Percentiles rank a stretch among this genome's conserved stretches.
These are phyloP conservation scores for Pseudoturritis turrita DNA, from an alignment of 345 rosid species.

Conservation along the genomic window DNA sequence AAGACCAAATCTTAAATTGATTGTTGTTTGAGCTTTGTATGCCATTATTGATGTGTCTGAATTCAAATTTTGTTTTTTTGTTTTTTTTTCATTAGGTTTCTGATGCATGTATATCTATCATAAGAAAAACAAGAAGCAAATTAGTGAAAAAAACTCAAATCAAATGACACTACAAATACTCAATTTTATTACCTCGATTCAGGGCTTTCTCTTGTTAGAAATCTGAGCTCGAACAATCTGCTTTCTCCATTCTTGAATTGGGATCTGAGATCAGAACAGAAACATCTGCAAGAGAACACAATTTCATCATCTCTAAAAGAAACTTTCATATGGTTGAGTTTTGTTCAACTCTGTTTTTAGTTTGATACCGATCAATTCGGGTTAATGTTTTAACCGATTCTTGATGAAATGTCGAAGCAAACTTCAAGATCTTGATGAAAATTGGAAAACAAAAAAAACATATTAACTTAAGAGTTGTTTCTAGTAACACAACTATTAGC, in stretches of 20 bases:
- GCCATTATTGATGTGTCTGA: background rate
- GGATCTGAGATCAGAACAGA: constrained; percentile 40
- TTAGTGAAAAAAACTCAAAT: background rate
- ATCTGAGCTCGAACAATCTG: constrained; percentile 38
- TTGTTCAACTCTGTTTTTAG: background rate
- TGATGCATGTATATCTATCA: background rate
- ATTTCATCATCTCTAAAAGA: background rate
- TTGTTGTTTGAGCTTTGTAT: background rate
- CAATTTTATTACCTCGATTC: background rate
- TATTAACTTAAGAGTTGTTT: constrained; percentile 37
- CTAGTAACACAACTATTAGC: constrained; percentile 68
- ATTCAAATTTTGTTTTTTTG: background rate
- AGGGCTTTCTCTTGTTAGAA: background rate
- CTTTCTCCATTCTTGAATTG: constrained; percentile 64
- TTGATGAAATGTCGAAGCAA: background rate
- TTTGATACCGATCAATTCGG: background rate
- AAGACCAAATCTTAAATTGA: background rate
- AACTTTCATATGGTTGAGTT: background rate
- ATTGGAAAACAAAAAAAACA: background rate
- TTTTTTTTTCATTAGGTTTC: background rate
- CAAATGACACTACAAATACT: background rate
- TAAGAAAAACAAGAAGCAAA: background rate
- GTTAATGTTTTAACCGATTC: background rate
- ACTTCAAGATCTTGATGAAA: background rate
- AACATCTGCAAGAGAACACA: background rate